phyloP scores from a whole-genome alignment of 2,329 filamentous ascomycete species.

The Trichoderma endophyticum region DNA sequence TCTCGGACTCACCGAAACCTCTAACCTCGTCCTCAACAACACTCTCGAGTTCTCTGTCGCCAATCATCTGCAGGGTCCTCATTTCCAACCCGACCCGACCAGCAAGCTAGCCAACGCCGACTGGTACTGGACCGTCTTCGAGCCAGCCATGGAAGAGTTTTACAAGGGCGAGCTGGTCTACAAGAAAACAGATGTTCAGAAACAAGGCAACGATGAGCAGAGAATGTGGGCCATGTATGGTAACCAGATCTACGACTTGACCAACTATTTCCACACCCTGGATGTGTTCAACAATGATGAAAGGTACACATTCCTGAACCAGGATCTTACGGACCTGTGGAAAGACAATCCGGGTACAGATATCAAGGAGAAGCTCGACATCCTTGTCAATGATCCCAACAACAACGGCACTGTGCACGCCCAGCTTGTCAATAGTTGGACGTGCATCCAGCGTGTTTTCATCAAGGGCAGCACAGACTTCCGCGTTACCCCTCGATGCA shows the following conservation, averaged over 20 bases:
- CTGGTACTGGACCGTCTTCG: slow-evolving; percentile 76
- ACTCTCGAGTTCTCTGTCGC: slow-evolving; percentile 56
- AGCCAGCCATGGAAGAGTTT: slow-evolving; percentile 77
- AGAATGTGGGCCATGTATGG: slow-evolving; percentile 80
- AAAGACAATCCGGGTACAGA: slow-evolving; percentile 75
- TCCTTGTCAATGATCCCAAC: slow-evolving; percentile 45
- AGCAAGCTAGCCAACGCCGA: slow-evolving; percentile 58
- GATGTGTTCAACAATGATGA: slow-evolving; percentile 52
- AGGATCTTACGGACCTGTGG: slow-evolving; percentile 63
- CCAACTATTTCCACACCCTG: slow-evolving; percentile 82
- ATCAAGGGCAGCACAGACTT: slow-evolving; percentile 84
- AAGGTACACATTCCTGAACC: slow-evolving; percentile 70
- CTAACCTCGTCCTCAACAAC: slow-evolving; percentile 61
- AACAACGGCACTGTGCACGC: slow-evolving; percentile 50
- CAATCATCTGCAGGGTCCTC: slow-evolving; percentile 66
- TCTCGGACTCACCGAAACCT: slow-evolving; percentile 59
- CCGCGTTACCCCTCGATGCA: slow-evolving; percentile 69
- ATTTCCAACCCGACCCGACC: slow-evolving; percentile 50
- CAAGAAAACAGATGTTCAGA: slow-evolving; percentile 55
- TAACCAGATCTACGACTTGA: slow-evolving; percentile 79
- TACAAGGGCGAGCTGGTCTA: slow-evolving; percentile 86
- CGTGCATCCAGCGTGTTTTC: slow-evolving; percentile 80
- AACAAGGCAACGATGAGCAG: slow-evolving; percentile 62
- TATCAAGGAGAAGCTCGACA: slow-evolving; percentile 64
- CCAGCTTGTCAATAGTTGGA: slow-evolving; percentile 62